Conservation (phyloP, 2,329 filamentous ascomycete species). For the Talaromyces amestolkiae region DNA sequence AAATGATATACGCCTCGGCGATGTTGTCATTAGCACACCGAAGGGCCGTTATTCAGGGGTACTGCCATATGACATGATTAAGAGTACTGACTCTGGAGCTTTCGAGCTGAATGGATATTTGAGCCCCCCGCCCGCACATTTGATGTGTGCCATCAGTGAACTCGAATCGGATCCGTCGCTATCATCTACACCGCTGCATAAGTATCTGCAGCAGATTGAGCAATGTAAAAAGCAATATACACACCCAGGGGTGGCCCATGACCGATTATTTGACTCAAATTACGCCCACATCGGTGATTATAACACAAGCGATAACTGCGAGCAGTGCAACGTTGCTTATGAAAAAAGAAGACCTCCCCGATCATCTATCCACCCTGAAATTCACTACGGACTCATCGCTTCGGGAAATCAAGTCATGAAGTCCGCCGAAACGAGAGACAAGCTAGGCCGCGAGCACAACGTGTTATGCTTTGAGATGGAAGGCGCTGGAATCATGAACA, state of each 20-base stretch:
- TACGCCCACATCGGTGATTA: background rate
- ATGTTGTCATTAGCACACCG: constrained; percentile 29
- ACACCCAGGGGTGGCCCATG: background rate
- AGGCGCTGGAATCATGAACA: constrained; percentile 24
- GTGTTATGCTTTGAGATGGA: constrained; percentile 24
- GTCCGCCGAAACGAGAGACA: background rate
- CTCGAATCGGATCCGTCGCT: constrained; percentile 12
- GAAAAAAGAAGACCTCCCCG: background rate
- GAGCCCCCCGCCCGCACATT: constrained; percentile 9
- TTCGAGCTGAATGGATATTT: constrained; percentile 13
- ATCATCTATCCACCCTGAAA: background rate
- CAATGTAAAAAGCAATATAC: constrained; percentile 8
- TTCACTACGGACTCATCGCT: background rate
- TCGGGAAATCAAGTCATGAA: background rate
- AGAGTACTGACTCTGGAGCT: constrained; percentile 12
- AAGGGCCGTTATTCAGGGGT: constrained; percentile 20
- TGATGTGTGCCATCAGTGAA: constrained; percentile 16
- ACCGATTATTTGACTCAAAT: constrained; percentile 2
- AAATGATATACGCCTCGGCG: constrained; percentile 26
- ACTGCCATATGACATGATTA: constrained; percentile 23
- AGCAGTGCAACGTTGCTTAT: background rate
- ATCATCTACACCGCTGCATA: constrained; percentile 7
- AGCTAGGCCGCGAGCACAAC: background rate
- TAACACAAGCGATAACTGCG: background rate
- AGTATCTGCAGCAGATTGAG: constrained; percentile 12